Evolutionary conservation across 2,329 filamentous ascomycete genomes (phyloP).

Genomic region (Pyrenophora seminiperda): DNA sequence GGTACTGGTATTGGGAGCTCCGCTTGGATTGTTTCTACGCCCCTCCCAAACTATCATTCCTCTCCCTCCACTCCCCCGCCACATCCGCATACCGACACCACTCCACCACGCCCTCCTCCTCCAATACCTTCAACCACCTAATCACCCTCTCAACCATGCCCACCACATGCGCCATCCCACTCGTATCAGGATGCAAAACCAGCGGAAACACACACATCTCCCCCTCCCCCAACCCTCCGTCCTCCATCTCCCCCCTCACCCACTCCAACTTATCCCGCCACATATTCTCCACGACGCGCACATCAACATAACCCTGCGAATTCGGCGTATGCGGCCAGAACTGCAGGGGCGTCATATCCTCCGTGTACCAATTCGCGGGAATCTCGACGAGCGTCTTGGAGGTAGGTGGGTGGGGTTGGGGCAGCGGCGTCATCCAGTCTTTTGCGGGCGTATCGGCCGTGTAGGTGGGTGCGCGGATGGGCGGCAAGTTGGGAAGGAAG

Average conservation of each 20-base stretch:
- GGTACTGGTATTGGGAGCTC: no score
- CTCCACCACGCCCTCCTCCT: constrained; percentile 52
- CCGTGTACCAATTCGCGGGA: constrained; percentile 58
- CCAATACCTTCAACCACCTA: constrained; percentile 55
- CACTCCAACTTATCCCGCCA: constrained; percentile 66
- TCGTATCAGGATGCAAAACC: constrained; percentile 63
- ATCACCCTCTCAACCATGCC: constrained; percentile 62
- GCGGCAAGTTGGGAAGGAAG: constrained; percentile 51
- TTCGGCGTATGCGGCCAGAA: constrained; percentile 56
- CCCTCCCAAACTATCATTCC: no score
- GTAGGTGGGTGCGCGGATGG: constrained; percentile 52
- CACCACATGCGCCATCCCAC: constrained; percentile 65
- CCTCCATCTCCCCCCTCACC: constrained; percentile 48
- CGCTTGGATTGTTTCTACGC: no score
- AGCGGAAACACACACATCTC: constrained; percentile 56
- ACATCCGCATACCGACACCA: constrained; percentile 53
- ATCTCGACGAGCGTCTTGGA: constrained; percentile 52
- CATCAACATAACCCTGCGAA: constrained; percentile 63
- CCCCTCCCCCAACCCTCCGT: constrained; percentile 40
- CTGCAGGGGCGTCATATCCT: constrained; percentile 58
- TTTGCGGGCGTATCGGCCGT: constrained; percentile 42
- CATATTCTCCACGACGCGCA: constrained; percentile 62
- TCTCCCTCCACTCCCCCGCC: constrained; percentile 49
- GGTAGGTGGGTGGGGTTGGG: constrained; percentile 28
- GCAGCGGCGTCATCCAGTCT: constrained; percentile 55